Evolutionary conservation across 768 basidiomycete genomes (phyloP).

Genomic region (Boletus eberwhitei): DNA sequence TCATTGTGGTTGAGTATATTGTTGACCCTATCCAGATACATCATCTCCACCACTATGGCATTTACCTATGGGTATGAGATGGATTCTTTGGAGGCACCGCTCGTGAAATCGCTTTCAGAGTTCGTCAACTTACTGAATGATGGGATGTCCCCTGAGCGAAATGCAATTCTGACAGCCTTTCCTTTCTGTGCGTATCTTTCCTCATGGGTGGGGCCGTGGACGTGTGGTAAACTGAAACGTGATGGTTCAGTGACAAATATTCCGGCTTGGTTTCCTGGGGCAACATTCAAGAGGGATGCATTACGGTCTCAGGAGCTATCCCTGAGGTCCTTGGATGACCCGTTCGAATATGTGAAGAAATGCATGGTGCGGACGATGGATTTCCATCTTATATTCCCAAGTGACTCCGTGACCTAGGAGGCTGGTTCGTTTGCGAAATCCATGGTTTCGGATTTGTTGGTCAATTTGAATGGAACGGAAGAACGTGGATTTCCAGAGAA

Average conservation of each 20-base stretch:
- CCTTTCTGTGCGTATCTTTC: slow-evolving; percentile 25
- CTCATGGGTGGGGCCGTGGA: not conserved
- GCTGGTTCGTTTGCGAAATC: slow-evolving; percentile 24
- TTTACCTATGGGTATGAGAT: slow-evolving; percentile 30
- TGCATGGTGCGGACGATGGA: slow-evolving; percentile 20
- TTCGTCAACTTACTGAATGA: slow-evolving; percentile 20
- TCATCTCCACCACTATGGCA: slow-evolving; percentile 31
- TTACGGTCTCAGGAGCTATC: slow-evolving; percentile 27
- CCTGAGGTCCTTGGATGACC: slow-evolving; percentile 20
- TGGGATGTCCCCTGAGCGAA: slow-evolving; percentile 26
- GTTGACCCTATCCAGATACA: slow-evolving; percentile 19
- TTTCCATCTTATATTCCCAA: not conserved
- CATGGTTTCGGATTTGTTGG: slow-evolving; percentile 30
- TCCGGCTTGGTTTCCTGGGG: slow-evolving; percentile 31
- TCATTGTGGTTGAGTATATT: not conserved
- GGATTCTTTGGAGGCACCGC: slow-evolving; percentile 24
- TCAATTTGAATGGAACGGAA: slow-evolving; percentile 14
- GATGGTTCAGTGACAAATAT: slow-evolving; percentile 23
- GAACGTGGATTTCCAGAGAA: slow-evolving; percentile 18
- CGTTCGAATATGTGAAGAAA: slow-evolving; percentile 28
- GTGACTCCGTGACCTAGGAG: slow-evolving; percentile 14
- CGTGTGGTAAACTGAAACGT: not conserved
- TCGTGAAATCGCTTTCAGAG: slow-evolving; percentile 27
- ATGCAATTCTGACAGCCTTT: slow-evolving; percentile 26
- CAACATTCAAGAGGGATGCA: slow-evolving; percentile 28